Evolutionary conservation across 2,329 filamentous ascomycete species (phyloP).

Genomic region (Botrytis deweyae): DNA sequence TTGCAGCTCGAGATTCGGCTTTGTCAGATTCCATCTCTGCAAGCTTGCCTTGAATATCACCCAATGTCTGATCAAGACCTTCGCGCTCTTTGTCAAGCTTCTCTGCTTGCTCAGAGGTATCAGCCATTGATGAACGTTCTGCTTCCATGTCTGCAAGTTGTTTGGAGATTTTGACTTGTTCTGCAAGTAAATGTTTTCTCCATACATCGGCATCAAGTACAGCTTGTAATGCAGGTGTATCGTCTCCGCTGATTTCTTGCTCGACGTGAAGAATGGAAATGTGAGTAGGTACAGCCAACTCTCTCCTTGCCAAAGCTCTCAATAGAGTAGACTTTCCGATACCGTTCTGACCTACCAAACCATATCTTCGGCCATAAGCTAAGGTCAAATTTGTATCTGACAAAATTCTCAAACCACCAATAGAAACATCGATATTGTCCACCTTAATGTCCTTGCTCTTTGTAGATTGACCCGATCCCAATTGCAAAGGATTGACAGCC

Average conservation of each 20-base stretch:
- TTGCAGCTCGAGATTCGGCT: slow-evolving; percentile 90
- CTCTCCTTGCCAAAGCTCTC: slow-evolving; percentile 85
- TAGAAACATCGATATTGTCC: slow-evolving; percentile 92
- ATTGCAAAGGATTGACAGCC: slow-evolving; percentile 93
- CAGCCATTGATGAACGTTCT: slow-evolving; percentile 76
- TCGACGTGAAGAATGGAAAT: slow-evolving; percentile 99
- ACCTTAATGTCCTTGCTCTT: slow-evolving; percentile 99
- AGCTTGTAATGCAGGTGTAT: slow-evolving; percentile 90
- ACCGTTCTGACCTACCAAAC: slow-evolving; percentile 98
- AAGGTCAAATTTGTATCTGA: slow-evolving; percentile 88
- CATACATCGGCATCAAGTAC: slow-evolving; percentile 97
- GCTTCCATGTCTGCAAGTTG: slow-evolving; percentile 75
- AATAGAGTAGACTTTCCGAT: slow-evolving; percentile 96
- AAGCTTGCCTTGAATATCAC: slow-evolving; percentile 87
- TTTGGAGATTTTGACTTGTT: slow-evolving; percentile 81
- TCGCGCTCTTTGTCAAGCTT: slow-evolving; percentile 85
- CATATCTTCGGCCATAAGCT: slow-evolving; percentile 90
- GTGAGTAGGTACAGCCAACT: slow-evolving; percentile 90
- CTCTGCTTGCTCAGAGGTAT: slow-evolving; percentile 86
- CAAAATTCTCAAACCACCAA: slow-evolving; percentile 83
- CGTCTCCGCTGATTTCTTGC: slow-evolving; percentile 96
- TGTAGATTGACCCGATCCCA: slow-evolving; percentile 66
- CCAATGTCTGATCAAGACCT: slow-evolving; percentile 83
- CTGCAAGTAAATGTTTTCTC: slow-evolving; percentile 89
- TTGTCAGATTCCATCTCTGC: slow-evolving; percentile 99